Evolutionary conservation across 2,329 filamentous ascomycete genomes (phyloP), one percentile per base, ranked within the genome.

Genomic region (Domatiomyces catenatus): DNA sequence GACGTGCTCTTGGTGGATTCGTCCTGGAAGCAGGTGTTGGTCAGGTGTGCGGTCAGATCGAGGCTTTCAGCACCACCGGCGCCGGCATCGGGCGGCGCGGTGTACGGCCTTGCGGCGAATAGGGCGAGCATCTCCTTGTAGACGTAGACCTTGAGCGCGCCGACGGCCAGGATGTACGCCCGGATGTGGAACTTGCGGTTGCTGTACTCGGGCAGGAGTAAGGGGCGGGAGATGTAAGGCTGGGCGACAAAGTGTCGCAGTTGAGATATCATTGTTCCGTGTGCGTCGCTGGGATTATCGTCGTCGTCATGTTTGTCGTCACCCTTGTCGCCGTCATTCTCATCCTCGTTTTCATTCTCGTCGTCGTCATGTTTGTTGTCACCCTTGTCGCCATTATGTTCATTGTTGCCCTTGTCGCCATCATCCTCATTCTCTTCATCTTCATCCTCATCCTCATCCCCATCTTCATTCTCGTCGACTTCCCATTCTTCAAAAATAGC

Each of bases 191-290:
- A 98, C 67, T 98, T 98, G 56, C 84, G 79, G 54, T 75, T 72
- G 26, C 75, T 75, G n/a, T 69, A 70, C 24, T 72, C 75, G 2
- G 71, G 73, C 15, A 90, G 70, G 10, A 95, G 75, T 2, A 96
- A 76, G 0, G 90, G 89, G 1, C 84, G 86, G 65, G 94, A 79
- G 60, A 98, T 90, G 67, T 98, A 98, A 0, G 87, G 86, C 67
- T 98, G 92, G 4, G 84, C 89, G 61, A 96, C 81, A 69, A 98
- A 98, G 70, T 98, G 90, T 52, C 92, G 84, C 47, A 98, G 81
- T 63, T 95, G 88, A 0, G 86, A 92, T 2, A 90, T 86, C 50
- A 86, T 83, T 57, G 95, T 84, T 59, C 72, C 74, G 43, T 72
- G 66, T 10, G 59, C 62, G 19, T 64, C 62, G 8, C 54, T 52